Base-by-base conservation (phyloP, 139 green algal species). In the Coccomyxa sp. region DNA sequence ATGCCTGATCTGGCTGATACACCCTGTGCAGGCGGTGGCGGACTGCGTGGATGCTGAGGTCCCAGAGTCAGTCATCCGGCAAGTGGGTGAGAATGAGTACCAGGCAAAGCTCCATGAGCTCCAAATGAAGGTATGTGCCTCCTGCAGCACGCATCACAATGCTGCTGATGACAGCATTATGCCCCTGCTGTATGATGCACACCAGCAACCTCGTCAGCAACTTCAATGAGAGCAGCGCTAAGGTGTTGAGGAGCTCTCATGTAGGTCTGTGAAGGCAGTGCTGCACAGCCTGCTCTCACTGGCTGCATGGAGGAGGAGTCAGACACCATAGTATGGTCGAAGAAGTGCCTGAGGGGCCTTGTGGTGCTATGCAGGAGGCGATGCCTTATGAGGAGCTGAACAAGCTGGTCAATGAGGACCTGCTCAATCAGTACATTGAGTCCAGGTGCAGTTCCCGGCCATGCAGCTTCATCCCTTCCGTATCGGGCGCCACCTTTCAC, bases 71-170 rank as follows among this genome's bases (percentile, higher is more conserved):
- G 44, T 88, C 36, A 54, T 91, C 70, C 41, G 54, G 33, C 77
- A 90, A 35, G 41, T 86, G 55, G 87, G 80, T 14, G 35, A 72
- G n/a, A 75, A 88, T 55, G 77, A 88, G 74, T 91, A 90, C 78
- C 76, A 79, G 73, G 73, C 55, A 22, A 73, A 84, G 38, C 73
- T 91, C 40, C 73, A 78, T 31, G 58, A 84, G 18, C 39, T 78
- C 39, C 80, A 84, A 68, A 14, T 37, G 29, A 73, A 68, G 76
- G 76, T 75, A 18, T 6, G 76, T 35, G 31, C 27, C 33, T 73
- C 29, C 14, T 27, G 6, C 35, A 41, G 6, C 7, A 0, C 0
- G 6, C n/a, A 0, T 24, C 18, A 73, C 68, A 75, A 50, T 73
- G 36, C 39, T 50, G 35, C 54, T 31, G 8, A 64, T 64, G 74